Evolutionary conservation across 2,329 filamentous ascomycete genomes (phyloP), one percentile per base, ranked within the genome.

Genomic region (Claviceps humidiphila): DNA sequence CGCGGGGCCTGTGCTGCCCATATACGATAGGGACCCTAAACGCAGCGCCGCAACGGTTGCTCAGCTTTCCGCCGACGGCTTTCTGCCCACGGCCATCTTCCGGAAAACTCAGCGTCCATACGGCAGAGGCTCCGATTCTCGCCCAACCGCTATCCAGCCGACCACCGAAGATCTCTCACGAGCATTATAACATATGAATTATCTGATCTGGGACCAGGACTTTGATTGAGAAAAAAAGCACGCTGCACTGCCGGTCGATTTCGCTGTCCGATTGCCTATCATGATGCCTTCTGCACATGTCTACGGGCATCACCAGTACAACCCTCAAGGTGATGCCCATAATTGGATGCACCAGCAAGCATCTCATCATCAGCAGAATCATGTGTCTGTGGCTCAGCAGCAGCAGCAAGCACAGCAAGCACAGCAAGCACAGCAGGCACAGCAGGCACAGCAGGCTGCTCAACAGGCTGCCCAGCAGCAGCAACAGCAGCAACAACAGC

Each of bases 341-440:
- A 70, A 78, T 63, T 85, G 82, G 82, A 79, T 85, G 74, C 81
- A 85, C 59, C 79, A 81, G 64, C 80, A 83, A 65, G 71, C 76
- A 47, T 73, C 72, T 57, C 79, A 82, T 55, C 74, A 73, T 55
- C 77, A 80, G 56, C 74, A 80, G 60, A 76, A 80, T 55, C 79
- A 81, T 59, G 77, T 74, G 24, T 73, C 72, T 49, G 74, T 71
- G 13, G 72, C 69, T 57, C 72, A 78, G 59, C 75, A 76, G 57
- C 76, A 78, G 52, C 61, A 60, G 50, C 64, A 30, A 30, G 26
- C 26, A 9, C 26, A 30, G 8, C 26, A 30, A 3, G 26, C 26
- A 30, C 26, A 30, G 26, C 26, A 30, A 0, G 26, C 26, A 9
- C 26, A n/a, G n/a, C n/a, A n/a, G n/a, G n/a, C n/a, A n/a, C n/a